A percentile compares a stretch with the other conserved stretches of the same genome.
Conservation (phyloP, 1,284 basidiomycete species). For the Fistulinella staudtii region DNA sequence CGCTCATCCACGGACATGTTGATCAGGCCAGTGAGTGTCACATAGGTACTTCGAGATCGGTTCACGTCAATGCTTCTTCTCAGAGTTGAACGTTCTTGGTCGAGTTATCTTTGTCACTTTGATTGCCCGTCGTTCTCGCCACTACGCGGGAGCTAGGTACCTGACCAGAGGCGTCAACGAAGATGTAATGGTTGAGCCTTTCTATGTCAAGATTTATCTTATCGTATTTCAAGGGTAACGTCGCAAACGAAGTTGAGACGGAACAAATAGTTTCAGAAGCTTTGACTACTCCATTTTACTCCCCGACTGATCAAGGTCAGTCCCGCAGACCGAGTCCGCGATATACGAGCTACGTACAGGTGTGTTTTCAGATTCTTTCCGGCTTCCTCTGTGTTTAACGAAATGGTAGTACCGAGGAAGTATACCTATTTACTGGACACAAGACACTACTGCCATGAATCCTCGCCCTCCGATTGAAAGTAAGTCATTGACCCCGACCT, state of each 20-base stretch:
- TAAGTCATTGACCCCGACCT: slow-evolving; percentile 47
- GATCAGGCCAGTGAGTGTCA: slow-evolving; percentile 89
- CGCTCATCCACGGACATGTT: slow-evolving; percentile 93
- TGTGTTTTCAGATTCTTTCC: slow-evolving; percentile 22
- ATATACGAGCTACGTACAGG: slow-evolving; percentile 93
- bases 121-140: slow-evolving; percentile 90
- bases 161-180: slow-evolving; percentile 94
- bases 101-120: slow-evolving; percentile 91
- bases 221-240: slow-evolving; percentile 73
- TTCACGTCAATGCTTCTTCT: slow-evolving; percentile 1
- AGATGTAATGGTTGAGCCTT: slow-evolving; percentile 46
- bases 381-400: background rate
- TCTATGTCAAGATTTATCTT: background rate
- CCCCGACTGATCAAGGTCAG: slow-evolving; percentile 41
- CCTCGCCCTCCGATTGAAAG: slow-evolving; percentile 95
- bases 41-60: background rate
- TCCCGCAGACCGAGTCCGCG: slow-evolving; percentile 68
- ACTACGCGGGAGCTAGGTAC: slow-evolving; percentile 96
- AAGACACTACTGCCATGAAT: slow-evolving; percentile 87
- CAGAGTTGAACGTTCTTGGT: slow-evolving; percentile 89
- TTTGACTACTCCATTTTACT: slow-evolving; percentile 87
- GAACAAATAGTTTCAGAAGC: slow-evolving; percentile 98
- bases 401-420: slow-evolving; percentile 79
- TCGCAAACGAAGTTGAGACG: slow-evolving; percentile 98
- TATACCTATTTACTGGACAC: slow-evolving; percentile 95